Evolutionary conservation across 2,329 filamentous ascomycete genomes (phyloP).

Genomic region (Aspergillus sojae): DNA sequence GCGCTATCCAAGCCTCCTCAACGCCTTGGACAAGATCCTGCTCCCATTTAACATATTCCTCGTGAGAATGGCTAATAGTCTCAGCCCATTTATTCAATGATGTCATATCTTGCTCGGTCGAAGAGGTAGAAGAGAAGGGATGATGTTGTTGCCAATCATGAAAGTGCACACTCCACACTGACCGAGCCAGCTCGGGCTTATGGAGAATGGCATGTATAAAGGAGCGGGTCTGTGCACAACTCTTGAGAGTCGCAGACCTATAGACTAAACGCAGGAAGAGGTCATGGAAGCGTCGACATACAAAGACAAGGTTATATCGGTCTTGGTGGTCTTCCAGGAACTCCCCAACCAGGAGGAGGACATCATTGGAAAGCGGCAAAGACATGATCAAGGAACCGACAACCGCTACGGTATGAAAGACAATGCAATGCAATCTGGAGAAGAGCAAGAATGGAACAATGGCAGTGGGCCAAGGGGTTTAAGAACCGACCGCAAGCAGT

Average conservation of each 20-base stretch:
- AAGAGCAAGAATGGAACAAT: background rate
- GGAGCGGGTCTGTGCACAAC: slow-evolving; percentile 20
- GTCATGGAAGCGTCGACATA: slow-evolving; percentile 29
- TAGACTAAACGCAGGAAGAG: slow-evolving; percentile 32
- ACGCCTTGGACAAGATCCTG: slow-evolving; percentile 23
- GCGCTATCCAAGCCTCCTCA: slow-evolving; percentile 31
- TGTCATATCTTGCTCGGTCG: slow-evolving; percentile 10
- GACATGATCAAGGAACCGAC: slow-evolving; percentile 22
- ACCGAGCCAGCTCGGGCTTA: slow-evolving; percentile 26
- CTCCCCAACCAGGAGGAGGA: slow-evolving; percentile 33
- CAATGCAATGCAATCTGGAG: slow-evolving; percentile 7
- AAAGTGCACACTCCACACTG: slow-evolving; percentile 27
- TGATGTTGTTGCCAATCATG: slow-evolving; percentile 22
- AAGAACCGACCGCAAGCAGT: slow-evolving; percentile 4
- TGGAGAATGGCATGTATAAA: slow-evolving; percentile 25
- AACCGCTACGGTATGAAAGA: slow-evolving; percentile 1
- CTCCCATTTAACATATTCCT: slow-evolving; percentile 27
- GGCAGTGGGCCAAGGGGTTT: background rate
- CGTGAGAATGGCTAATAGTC: slow-evolving; percentile 18
- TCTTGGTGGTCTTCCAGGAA: slow-evolving; percentile 27
- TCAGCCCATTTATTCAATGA: slow-evolving; percentile 12
- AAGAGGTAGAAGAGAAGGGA: background rate
- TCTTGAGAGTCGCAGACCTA: slow-evolving; percentile 20
- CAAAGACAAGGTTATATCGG: slow-evolving; percentile 30
- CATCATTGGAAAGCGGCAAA: slow-evolving; percentile 29